These are phyloP conservation scores for Moringa oleifera DNA, from an alignment of 345 rosid species.

Conservation along the genomic window DNA sequence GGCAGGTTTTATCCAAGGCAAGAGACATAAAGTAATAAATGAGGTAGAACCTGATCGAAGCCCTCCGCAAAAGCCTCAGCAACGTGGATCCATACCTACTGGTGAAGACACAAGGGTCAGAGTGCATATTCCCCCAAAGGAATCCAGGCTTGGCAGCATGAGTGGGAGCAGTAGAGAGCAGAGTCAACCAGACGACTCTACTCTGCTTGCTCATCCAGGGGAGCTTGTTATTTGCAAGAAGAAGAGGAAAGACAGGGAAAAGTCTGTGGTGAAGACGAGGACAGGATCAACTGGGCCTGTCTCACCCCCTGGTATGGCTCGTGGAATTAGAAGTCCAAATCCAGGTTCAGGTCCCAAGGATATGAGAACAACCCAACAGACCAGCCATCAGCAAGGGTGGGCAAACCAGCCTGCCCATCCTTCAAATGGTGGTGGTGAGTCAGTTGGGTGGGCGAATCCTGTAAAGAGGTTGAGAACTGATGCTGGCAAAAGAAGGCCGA, in stretches of 20 bases:
- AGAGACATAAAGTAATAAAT: constrained; percentile 48
- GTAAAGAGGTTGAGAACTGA: constrained; percentile 95
- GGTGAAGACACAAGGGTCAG: constrained; percentile 69
- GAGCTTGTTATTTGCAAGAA: constrained; percentile 96
- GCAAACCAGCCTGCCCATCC: constrained; percentile 58
- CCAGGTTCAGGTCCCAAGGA: constrained; percentile 51
- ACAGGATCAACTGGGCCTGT: constrained; percentile 66
- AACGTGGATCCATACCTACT: constrained; percentile 30
- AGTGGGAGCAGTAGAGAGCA: constrained; percentile 45
- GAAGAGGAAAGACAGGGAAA: constrained; percentile 97
- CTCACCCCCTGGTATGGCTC: constrained; percentile 71
- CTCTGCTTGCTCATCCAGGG: constrained; percentile 73
- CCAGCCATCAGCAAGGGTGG: constrained; percentile 63
- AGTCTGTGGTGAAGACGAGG: constrained; percentile 52
- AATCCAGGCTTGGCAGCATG: constrained; percentile 54
- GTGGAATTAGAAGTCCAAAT: constrained; percentile 52
- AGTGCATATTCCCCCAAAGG: constrained; percentile 64
- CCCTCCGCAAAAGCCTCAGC: constrained; percentile 50
- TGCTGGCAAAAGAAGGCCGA: constrained; percentile 85
- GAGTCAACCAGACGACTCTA: constrained; percentile 58
- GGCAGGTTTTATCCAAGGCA: constrained; percentile 43
- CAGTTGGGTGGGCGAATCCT: constrained; percentile 98
- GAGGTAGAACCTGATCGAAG: constrained; percentile 57
- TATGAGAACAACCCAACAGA: constrained; percentile 38
- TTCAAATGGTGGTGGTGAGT: constrained; percentile 47